Evolutionary conservation across 306 rosid genomes (phyloP), one percentile per base, ranked within the genome.

Genomic region (Castanea sativa): DNA sequence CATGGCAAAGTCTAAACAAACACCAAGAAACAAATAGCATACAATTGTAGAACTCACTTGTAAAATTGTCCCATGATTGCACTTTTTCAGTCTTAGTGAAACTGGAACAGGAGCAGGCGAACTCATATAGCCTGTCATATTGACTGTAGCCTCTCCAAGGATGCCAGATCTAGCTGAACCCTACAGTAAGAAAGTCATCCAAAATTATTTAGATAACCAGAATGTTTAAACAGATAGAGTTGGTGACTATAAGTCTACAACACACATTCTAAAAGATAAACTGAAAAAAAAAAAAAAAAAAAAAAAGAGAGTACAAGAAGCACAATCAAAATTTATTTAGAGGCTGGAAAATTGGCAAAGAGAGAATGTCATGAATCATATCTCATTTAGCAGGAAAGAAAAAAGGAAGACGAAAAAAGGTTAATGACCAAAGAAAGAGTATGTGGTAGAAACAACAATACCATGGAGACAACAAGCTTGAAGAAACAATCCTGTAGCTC

Each of bases 401-500:
- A 64, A 16, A 30, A 5, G 45, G 45, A 70, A n/a, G 41, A 38
- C 2, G 9, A 21, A 23, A 10, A 78, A 2, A 5, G 13, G 20
- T 35, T 78, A 0, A 41, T 14, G 18, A 4, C 1, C 57, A 43
- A 20, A 70, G 30, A 45, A 41, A 16, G 8, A 32, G 67, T 25
- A 25, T 29, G 43, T 20, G 65, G 61, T 53, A 74, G 11, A 18
- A 33, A 61, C 61, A 81, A 68, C 51, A 83, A 79, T 12, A 90
- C 90, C 94, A 60, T 83, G 78, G 89, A 79, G 82, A 90, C 92
- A 81, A 83, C 79, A 78, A 90, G 74, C 85, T 88, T 86, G 80
- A 85, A 77, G 75, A 81, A 75, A 76, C 80, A 78, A 68, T 85
- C 88, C 77, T 88, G 87, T 10, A 25, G 49, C 74, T 86, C 88